These are phyloP conservation scores for Lasiosphaeria ovina DNA, from an alignment of 495 filamentous ascomycete species.

Conservation along the genomic window DNA sequence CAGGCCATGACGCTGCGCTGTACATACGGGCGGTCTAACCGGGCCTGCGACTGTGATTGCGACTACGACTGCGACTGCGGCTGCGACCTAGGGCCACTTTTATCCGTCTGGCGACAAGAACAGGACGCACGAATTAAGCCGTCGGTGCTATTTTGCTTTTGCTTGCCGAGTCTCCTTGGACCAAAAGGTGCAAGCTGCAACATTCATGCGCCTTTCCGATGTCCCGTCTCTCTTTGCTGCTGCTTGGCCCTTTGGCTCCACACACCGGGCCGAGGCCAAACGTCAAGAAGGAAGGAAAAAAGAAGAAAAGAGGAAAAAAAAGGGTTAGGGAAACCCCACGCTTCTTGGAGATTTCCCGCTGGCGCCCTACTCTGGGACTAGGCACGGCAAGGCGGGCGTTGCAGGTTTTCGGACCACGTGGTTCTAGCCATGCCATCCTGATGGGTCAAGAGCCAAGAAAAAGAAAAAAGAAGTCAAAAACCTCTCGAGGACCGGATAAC, in stretches of 20 bases:
- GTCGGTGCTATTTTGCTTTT: not conserved
- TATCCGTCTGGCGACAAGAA: not conserved
- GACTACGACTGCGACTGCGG: too few species aligned
- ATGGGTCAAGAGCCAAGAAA: too few species aligned
- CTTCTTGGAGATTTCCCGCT: not conserved
- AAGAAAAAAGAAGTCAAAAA: too few species aligned
- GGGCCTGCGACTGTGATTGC: too few species aligned
- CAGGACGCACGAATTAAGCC: not conserved
- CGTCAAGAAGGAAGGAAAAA: not conserved
- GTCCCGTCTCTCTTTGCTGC: not conserved
- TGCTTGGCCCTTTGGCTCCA: not conserved
- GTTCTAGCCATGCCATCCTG: not conserved
- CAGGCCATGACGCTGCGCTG: too few species aligned
- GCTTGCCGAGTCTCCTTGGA: too few species aligned
- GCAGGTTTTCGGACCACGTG: conserved; percentile 7
- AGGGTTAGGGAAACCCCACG: not conserved
- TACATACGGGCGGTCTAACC: too few species aligned
- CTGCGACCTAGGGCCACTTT: not conserved
- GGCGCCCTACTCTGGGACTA: not conserved
- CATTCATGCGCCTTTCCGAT: not conserved
- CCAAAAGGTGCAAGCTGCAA: not conserved
- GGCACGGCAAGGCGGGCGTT: not conserved
- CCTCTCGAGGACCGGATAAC: not conserved
- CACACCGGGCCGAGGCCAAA: not conserved
- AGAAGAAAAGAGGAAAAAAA: not conserved